phyloP scores from a whole-genome alignment of 805 yeast species.

The Saccharomycopsis guyanensis region DNA sequence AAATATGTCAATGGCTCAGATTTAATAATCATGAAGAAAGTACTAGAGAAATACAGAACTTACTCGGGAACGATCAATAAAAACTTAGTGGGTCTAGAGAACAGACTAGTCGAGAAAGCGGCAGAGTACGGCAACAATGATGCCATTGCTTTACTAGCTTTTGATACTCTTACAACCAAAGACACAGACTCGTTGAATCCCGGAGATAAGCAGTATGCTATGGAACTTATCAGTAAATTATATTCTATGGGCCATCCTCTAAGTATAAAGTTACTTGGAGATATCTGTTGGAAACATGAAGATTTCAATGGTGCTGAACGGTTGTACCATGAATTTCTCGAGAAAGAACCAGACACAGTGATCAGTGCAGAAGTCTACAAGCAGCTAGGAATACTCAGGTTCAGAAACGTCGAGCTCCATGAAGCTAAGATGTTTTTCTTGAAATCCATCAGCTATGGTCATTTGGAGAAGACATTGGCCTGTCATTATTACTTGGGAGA shows the following conservation, averaged over 20 bases:
- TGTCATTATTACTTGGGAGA: conserved; percentile 76
- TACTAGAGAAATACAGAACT: conserved; percentile 52
- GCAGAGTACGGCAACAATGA: conserved; percentile 79
- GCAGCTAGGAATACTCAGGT: conserved; percentile 54
- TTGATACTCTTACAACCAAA: conserved; percentile 44
- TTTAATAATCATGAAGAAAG: conserved; percentile 59
- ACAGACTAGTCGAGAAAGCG: conserved; percentile 68
- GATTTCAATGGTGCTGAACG: conserved; percentile 46
- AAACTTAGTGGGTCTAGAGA: conserved; percentile 54
- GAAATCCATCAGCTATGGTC: conserved; percentile 53
- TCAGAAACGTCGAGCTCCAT: conserved; percentile 43
- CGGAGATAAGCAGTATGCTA: conserved; percentile 61
- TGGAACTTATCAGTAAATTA: conserved; percentile 47
- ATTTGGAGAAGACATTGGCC: conserved; percentile 56
- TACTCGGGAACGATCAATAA: conserved; percentile 53
- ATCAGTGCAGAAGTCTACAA: conserved; percentile 67
- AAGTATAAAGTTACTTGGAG: conserved; percentile 73
- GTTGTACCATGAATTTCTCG: conserved; percentile 52
- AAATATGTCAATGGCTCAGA: conserved; percentile 44
- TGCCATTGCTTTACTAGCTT: conserved; percentile 70
- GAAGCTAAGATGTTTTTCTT: conserved; percentile 54
- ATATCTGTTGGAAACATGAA: conserved; percentile 49
- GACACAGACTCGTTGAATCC: conserved; percentile 25
- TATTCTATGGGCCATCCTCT: conserved; percentile 60
- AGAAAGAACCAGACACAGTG: conserved; percentile 48